These are phyloP conservation scores for Tanacetum coccineum DNA, from an alignment of 129 eudicot genomes.

Conservation along the genomic window DNA sequence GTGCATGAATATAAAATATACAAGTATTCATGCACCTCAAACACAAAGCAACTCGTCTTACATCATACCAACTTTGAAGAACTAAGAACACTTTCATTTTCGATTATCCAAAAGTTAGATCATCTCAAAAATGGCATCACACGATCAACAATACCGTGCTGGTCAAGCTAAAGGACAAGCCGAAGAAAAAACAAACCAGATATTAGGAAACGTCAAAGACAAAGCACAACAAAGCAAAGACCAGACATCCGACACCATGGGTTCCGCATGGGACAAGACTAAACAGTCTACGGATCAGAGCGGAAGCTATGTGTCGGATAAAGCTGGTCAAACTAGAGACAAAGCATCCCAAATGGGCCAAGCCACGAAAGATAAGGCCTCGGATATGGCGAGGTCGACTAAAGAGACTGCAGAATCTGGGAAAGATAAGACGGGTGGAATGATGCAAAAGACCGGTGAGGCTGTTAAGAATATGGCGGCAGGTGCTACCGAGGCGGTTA, in stretches of 20 bases:
- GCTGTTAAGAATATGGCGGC: slow-evolving; percentile 59
- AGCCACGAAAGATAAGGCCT: slow-evolving; percentile 60
- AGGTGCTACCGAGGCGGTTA: slow-evolving; percentile 63
- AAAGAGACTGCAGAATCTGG: slow-evolving; percentile 61
- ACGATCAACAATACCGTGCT: slow-evolving; percentile 39
- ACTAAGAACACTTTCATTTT: background rate
- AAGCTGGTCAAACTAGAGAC: slow-evolving; percentile 39
- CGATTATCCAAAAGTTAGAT: too few relatives aligned
- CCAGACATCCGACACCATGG: slow-evolving; percentile 38
- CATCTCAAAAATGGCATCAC: slow-evolving; percentile 41
- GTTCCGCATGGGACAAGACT: slow-evolving; percentile 34
- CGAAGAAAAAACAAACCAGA: slow-evolving; percentile 46
- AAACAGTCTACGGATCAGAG: slow-evolving; percentile 45
- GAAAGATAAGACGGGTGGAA: slow-evolving; percentile 54
- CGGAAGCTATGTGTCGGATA: slow-evolving; percentile 47
- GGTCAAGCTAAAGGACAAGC: slow-evolving; percentile 68
- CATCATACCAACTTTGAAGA: background rate
- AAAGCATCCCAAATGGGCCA: slow-evolving; percentile 44
- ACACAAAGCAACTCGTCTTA: background rate
- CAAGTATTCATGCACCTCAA: slow-evolving; percentile 10
- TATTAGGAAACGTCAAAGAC: slow-evolving; percentile 35
- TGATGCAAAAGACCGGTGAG: slow-evolving; percentile 51
- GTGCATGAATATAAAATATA: slow-evolving; percentile 4
- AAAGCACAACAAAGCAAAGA: slow-evolving; percentile 50
- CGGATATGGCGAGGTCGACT: slow-evolving; percentile 43